phyloP scores from a whole-genome alignment of 306 rosid genomes.

The Dryas octopetala region DNA sequence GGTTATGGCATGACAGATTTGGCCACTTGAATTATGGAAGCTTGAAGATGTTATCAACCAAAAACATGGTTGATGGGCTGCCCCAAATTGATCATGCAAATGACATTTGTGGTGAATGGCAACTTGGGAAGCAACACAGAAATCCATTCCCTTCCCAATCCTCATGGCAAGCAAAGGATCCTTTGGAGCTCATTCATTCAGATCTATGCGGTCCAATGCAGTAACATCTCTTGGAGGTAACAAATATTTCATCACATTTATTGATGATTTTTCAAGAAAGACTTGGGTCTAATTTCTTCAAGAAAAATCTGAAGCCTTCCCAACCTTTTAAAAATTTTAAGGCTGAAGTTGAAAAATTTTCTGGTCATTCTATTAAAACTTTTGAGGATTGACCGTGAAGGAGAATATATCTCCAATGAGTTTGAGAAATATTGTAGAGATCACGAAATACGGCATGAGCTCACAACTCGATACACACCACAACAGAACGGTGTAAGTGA shows the following conservation, averaged over 20 bases:
- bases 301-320: conserved; percentile 1
- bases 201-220: too few species aligned
- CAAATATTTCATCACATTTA: too few species aligned
- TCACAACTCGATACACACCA: not conserved
- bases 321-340: conserved; percentile 2
- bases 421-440: not conserved
- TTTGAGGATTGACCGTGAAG: conserved; percentile 1
- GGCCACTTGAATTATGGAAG: conserved; percentile 15
- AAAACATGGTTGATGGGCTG: not conserved
- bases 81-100: not conserved
- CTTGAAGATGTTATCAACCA: not conserved
- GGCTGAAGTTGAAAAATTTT: not conserved
- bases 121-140: conserved; percentile 7
- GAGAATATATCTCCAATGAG: not conserved
- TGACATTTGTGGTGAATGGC: conserved; percentile 4
- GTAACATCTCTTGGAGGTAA: too few species aligned
- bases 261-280: too few species aligned
- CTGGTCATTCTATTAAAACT: not conserved
- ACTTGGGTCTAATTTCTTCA: not conserved
- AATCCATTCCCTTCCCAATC: not conserved
- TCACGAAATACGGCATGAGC: not conserved
- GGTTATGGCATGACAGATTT: not conserved
- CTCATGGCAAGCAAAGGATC: too few species aligned
- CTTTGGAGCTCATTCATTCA: too few species aligned
- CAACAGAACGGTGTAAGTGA: not conserved